Evolutionary conservation across 2,329 filamentous ascomycete species (phyloP), one percentile per base, ranked within the genome.

Genomic region (Trichoderma asperellum): DNA sequence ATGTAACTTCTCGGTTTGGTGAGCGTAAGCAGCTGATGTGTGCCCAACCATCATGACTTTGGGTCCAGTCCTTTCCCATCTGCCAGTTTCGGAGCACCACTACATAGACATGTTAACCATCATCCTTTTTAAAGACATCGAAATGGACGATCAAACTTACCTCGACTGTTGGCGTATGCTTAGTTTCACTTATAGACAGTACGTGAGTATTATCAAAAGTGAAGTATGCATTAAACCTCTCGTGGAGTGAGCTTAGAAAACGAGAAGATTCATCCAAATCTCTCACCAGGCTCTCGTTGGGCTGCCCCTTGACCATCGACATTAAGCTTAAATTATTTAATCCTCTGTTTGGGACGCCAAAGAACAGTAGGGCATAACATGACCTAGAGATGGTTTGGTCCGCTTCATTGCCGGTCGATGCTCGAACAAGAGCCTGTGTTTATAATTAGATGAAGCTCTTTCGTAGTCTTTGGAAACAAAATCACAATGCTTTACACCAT

Each of bases 301-400:
- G 75, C 40, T 75, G 71, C 4, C 73, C 73, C 21, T 67, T 60
- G 0, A 76, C 73, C 21, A 77, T 47, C 29, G 60, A 71, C 14
- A 43, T 47, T 21, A 77, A 59, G 34, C 72, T 71, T 2, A 71
- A 32, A 43, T 75, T 73, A 35, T 72, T 66, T 16, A 76, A 62
- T 2, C 76, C 75, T 29, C 72, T 72, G 12, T 78, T 76, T 7
- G 75, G 76, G 7, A 77, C 74, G 14, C 75, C 75, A 52, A 78
- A 78, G 35, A 78, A 73, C 14, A 77, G 21, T 53, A 76, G 27
- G 11, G 73, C 73, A 43, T 70, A 73, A 29, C 71, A 75, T 0
- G 74, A 70, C 27, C 71, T 69, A 7, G 62, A 72, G 3, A 75
- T 11, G 18, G 71, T 47, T 8, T 49, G 24, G 8, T 71, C 69